phyloP scores from a whole-genome alignment of 805 yeast genomes.

The Metschnikowia sp. region DNA sequence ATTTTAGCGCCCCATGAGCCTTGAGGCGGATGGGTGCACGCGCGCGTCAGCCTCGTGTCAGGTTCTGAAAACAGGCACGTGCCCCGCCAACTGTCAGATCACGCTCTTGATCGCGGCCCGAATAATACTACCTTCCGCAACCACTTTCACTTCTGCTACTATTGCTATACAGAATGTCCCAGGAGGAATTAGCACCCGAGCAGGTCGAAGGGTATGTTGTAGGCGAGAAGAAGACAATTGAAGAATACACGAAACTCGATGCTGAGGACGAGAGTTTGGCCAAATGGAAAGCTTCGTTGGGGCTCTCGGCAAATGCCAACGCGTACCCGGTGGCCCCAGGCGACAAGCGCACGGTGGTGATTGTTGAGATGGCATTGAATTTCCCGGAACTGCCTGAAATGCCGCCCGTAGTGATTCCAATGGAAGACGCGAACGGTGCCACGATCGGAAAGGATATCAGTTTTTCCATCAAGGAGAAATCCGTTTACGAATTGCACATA shows the following conservation, averaged over 20 bases:
- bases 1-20: too few relatives aligned
- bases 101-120: not conserved
- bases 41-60: too few relatives aligned
- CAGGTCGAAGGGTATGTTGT: conserved; percentile 61
- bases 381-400: conserved; percentile 58
- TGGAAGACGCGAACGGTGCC: conserved; percentile 56
- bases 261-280: conserved; percentile 87
- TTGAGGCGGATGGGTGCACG: too few relatives aligned
- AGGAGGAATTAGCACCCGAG: conserved; percentile 58
- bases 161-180: conserved; percentile 16
- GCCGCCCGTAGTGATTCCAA: conserved; percentile 62
- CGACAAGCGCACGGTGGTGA: conserved; percentile 74
- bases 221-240: conserved; percentile 72
- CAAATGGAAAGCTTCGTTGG: conserved; percentile 89
- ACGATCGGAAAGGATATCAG: conserved; percentile 61
- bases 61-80: too few relatives aligned
- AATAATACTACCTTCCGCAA: not conserved
- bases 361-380: conserved; percentile 67
- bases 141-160: not conserved
- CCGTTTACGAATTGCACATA: conserved; percentile 67
- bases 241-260: conserved; percentile 77
- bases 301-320: conserved; percentile 54
- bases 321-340: conserved; percentile 64
- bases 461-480: conserved; percentile 74
- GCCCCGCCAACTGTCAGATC: too few relatives aligned